A percentile compares a stretch with the other conserved stretches of the same genome.
These are phyloP conservation scores for Gnomoniopsis sp. DNA, from an alignment of 2,329 filamentous ascomycete species.

Conservation along the genomic window DNA sequence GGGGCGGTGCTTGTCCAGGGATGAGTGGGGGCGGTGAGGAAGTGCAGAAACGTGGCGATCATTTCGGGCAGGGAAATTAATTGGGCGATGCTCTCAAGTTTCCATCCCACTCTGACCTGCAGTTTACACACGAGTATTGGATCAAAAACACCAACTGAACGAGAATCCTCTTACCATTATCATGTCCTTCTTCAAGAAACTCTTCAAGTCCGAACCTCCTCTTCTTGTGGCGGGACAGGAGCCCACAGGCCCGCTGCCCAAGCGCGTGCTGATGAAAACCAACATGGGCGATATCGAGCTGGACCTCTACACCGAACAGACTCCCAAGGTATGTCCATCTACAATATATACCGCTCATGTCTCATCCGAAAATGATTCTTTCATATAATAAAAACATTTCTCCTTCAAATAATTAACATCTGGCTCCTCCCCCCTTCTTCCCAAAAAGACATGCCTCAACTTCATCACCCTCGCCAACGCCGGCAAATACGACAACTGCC, in stretches of 20 bases:
- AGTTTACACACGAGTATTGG: too few species aligned
- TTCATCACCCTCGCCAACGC: constrained; percentile 11
- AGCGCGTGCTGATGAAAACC: neutral
- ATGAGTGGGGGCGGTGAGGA: too few species aligned
- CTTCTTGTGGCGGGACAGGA: neutral
- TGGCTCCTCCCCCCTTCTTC: neutral
- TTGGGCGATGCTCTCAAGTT: too few species aligned
- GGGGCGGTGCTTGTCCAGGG: too few species aligned
- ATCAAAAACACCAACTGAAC: too few species aligned
- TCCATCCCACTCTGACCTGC: too few species aligned
- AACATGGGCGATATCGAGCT: neutral
- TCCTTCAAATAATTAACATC: too few species aligned
- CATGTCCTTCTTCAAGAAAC: neutral
- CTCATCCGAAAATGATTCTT: too few species aligned
- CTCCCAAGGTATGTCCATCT: neutral
- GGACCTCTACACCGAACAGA: neutral
- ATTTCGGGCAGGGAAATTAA: too few species aligned
- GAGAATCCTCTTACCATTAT: neutral
- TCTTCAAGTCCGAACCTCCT: neutral
- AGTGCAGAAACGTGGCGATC: too few species aligned
- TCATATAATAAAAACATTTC: neutral
- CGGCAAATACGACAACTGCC: constrained; percentile 9
- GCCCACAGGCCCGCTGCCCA: neutral
- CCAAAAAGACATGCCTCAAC: constrained; percentile 3
- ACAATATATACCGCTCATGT: too few species aligned